A percentile compares a stretch with the other conserved stretches of the same genome.
phyloP scores from a whole-genome alignment of 495 filamentous ascomycete species.

The Hypomontagnella monticulosa region DNA sequence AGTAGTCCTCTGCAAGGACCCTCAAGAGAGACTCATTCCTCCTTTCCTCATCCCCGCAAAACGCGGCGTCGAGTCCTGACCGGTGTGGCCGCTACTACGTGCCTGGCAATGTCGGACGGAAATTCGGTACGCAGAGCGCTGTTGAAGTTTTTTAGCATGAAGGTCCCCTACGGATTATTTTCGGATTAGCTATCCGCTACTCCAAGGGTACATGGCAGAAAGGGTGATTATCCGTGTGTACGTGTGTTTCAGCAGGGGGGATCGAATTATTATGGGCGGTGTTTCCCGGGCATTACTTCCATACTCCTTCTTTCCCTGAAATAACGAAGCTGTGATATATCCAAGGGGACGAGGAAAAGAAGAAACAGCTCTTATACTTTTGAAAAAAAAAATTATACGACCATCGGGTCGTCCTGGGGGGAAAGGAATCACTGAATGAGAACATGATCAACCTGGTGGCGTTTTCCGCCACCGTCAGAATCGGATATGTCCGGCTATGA shows the following conservation, averaged over 20 bases:
- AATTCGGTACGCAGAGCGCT: not conserved
- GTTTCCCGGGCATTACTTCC: too few species aligned
- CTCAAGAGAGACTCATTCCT: not conserved
- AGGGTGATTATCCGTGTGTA: too few species aligned
- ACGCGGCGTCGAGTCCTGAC: not conserved
- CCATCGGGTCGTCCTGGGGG: not conserved
- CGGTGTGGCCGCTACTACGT: not conserved
- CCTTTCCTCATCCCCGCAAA: not conserved
- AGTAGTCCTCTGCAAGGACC: not conserved
- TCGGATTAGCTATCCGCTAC: slow-evolving; percentile 2
- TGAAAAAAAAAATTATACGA: slow-evolving; percentile 2
- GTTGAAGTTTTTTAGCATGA: not conserved
- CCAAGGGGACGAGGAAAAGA: not conserved
- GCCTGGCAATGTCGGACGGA: not conserved
- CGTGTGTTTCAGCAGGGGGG: too few species aligned
- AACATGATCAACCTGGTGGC: not conserved
- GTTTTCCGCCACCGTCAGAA: not conserved
- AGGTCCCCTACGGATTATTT: not conserved
- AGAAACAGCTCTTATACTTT: not conserved
- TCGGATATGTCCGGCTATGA: not conserved
- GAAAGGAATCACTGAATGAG: slow-evolving; percentile 18
- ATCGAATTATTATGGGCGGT: too few species aligned
- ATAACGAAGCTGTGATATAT: not conserved
- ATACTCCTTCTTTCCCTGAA: not conserved
- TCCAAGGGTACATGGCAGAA: too few species aligned